Conservation (phyloP, 2,329 filamentous ascomycete genomes). For the Tolypocladium tropicale region DNA sequence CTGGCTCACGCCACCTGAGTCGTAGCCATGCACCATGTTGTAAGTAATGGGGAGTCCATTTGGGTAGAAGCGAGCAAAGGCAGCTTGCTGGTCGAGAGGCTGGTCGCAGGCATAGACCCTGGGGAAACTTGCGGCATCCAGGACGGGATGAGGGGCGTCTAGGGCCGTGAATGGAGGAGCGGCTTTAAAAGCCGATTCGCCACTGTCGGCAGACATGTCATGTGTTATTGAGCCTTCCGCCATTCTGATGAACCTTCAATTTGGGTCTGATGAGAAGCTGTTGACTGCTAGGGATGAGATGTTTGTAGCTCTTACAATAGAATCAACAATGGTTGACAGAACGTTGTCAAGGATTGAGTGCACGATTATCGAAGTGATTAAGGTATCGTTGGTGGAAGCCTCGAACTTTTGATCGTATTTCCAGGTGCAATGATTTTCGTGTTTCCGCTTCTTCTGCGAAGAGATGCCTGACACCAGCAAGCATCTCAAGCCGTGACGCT, state of each 20-base stretch:
- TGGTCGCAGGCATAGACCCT: constrained; percentile 13
- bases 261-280: not conserved
- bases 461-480: too few relatives aligned
- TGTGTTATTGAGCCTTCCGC: not conserved
- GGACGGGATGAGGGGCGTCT: constrained; percentile 7
- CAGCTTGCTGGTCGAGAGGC: constrained; percentile 11
- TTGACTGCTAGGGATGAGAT: not conserved
- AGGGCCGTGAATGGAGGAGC: constrained; percentile 2
- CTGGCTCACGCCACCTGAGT: constrained; percentile 12
- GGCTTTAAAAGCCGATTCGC: not conserved
- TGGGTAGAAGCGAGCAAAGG: constrained; percentile 22
- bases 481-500: too few relatives aligned
- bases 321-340: not conserved
- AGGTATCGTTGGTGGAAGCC: too few relatives aligned
- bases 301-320: not conserved
- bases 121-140: constrained; percentile 7
- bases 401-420: too few relatives aligned
- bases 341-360: not conserved
- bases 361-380: not conserved
- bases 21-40: constrained; percentile 18
- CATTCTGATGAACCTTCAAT: too few relatives aligned
- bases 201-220: constrained; percentile 7
- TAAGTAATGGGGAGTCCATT: constrained; percentile 23
- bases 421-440: too few relatives aligned
- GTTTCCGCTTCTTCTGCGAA: too few relatives aligned